A percentile compares a stretch with the other conserved stretches of the same genome.
phyloP scores from a whole-genome alignment of 1,139 yeast genomes.

The Candida tropicalis region DNA sequence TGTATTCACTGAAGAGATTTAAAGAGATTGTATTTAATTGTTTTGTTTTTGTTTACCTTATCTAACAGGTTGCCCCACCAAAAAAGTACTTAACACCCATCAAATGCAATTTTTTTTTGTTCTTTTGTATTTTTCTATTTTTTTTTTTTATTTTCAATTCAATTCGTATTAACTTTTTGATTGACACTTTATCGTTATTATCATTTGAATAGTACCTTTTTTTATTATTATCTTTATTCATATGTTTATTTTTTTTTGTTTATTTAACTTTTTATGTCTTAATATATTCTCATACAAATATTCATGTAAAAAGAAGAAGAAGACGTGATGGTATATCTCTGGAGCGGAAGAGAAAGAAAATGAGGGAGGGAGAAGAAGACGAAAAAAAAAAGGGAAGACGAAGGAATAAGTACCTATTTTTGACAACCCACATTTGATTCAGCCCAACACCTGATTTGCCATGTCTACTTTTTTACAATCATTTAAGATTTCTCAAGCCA shows the following conservation, averaged over 20 bases:
- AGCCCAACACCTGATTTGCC: no score
- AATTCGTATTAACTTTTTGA: slow-evolving; percentile 5
- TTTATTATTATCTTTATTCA: background rate
- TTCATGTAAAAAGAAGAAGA: no score
- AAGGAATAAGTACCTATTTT: no score
- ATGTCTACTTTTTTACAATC: slow-evolving; percentile 2
- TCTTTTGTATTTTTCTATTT: background rate
- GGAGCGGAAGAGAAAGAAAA: no score
- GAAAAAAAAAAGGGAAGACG: background rate
- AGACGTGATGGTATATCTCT: no score
- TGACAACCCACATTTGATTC: no score
- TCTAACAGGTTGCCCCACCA: no score
- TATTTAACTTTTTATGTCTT: background rate
- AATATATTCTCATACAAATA: slow-evolving; percentile 2
- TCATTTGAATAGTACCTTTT: background rate
- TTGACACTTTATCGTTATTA: slow-evolving; percentile 5
- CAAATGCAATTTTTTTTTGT: background rate
- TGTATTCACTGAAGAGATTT: slow-evolving; percentile 48
- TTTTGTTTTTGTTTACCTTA: background rate
- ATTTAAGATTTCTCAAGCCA: slow-evolving; percentile 42
- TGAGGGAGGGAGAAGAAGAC: background rate
- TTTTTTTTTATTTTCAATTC: background rate
- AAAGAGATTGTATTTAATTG: slow-evolving; percentile 9
- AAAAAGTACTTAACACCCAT: slow-evolving; percentile 1
- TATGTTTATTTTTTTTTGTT: background rate